Conservation (phyloP, 129 eudicot species). For the Rutidosis leptorrhynchoides region DNA sequence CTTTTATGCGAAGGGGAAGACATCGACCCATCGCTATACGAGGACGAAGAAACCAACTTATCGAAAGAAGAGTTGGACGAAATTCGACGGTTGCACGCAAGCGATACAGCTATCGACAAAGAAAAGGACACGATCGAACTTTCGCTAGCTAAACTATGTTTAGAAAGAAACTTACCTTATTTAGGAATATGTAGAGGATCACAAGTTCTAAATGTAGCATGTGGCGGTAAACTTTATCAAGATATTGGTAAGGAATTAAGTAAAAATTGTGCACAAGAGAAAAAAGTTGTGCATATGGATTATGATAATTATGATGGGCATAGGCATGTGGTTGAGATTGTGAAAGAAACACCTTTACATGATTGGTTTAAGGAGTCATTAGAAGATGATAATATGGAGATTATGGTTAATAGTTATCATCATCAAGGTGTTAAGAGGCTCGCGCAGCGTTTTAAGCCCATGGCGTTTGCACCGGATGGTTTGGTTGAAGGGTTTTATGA, state of each 20-base stretch:
- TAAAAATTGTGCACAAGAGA: slow-evolving; percentile 23
- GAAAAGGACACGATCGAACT: slow-evolving; percentile 87
- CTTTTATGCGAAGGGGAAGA: slow-evolving; percentile 98
- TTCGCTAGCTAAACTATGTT: slow-evolving; percentile 71
- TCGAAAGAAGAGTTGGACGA: slow-evolving; percentile 69
- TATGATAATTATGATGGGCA: slow-evolving; percentile 90
- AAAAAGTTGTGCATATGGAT: slow-evolving; percentile 67
- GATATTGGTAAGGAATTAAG: slow-evolving; percentile 71
- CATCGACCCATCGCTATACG: slow-evolving; percentile 75
- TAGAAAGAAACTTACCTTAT: slow-evolving; percentile 85
- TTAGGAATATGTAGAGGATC: slow-evolving; percentile 94
- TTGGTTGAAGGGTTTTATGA: slow-evolving; percentile 91
- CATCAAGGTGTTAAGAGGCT: slow-evolving; percentile 90
- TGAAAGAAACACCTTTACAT: slow-evolving; percentile 65
- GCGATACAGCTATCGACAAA: slow-evolving; percentile 84
- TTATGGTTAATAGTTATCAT: slow-evolving; percentile 85
- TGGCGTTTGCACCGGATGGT: slow-evolving; percentile 91
- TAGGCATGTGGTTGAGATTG: slow-evolving; percentile 64
- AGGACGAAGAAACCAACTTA: slow-evolving; percentile 39
- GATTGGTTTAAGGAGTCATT: slow-evolving; percentile 73
- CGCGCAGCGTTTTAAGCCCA: slow-evolving; percentile 77
- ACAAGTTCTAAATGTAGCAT: slow-evolving; percentile 83
- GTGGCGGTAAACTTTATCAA: slow-evolving; percentile 86
- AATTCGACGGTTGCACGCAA: slow-evolving; percentile 52
- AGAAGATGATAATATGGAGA: slow-evolving; percentile 47